Evolutionary conservation across 768 basidiomycete genomes (phyloP).

Genomic region (Boletellus sp.): DNA sequence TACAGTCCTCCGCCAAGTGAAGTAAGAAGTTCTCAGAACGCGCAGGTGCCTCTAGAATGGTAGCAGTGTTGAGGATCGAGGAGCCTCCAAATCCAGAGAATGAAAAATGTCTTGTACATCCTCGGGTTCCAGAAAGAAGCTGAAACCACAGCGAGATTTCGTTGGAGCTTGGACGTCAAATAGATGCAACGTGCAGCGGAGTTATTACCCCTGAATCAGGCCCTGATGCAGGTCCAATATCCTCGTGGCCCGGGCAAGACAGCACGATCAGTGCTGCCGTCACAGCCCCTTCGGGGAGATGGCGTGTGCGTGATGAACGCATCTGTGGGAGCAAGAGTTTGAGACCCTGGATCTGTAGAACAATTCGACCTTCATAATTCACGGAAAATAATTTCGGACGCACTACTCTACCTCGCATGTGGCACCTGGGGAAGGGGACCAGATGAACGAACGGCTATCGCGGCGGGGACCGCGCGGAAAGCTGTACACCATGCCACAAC

Average conservation of each 20-base stretch:
- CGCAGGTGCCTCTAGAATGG: too few species aligned
- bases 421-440: not conserved
- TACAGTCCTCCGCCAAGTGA: too few species aligned
- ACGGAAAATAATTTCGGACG: not conserved
- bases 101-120: not conserved
- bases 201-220: not conserved
- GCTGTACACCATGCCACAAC: not conserved
- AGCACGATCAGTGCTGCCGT: not conserved
- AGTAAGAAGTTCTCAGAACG: too few species aligned
- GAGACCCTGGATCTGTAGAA: not conserved
- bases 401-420: too few species aligned
- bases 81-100: too few species aligned
- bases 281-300: not conserved
- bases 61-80: too few species aligned
- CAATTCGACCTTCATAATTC: not conserved
- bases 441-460: not conserved
- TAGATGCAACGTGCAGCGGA: not conserved
- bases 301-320: too few species aligned
- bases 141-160: too few species aligned
- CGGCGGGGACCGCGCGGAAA: constrained; percentile 2
- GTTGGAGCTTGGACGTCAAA: not conserved
- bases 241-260: not conserved
- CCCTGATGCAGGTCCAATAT: not conserved
- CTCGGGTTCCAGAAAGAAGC: not conserved
- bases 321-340: too few species aligned